A percentile compares a stretch with the other conserved stretches of the same genome.
Conservation (phyloP, 768 basidiomycete species). For the Royoungia palumana region DNA sequence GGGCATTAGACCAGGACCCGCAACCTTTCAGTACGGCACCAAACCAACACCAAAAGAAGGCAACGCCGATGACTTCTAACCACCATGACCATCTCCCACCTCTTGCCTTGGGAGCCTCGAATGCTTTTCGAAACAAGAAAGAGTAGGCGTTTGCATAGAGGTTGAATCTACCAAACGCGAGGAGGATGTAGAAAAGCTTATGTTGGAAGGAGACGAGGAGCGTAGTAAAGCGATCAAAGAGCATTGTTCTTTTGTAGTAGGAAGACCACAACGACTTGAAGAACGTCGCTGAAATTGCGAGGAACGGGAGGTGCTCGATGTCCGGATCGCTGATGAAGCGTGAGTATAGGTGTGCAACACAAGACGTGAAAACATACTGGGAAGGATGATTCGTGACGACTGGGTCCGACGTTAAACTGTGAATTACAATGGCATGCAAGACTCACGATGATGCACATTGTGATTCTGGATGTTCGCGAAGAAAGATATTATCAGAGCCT, state of each 20-base stretch:
- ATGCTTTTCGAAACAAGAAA: conserved; percentile 65
- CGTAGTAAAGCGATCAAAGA: conserved; percentile 67
- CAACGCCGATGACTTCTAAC: conserved; percentile 69
- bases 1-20: conserved; percentile 63
- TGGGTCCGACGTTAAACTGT: conserved; percentile 29
- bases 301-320: conserved; percentile 88
- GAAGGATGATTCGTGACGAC: conserved; percentile 98
- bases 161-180: conserved; percentile 91
- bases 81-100: conserved; percentile 79
- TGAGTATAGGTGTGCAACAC: conserved; percentile 3
- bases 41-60: conserved; percentile 92
- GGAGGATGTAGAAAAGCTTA: conserved; percentile 86
- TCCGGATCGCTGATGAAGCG: conserved; percentile 62
- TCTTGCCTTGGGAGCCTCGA: conserved; percentile 57
- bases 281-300: conserved; percentile 88
- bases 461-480: conserved; percentile 60
- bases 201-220: conserved; percentile 78
- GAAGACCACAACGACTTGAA: conserved; percentile 86
- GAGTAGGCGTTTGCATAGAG: conserved; percentile 85
- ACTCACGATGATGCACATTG: conserved; percentile 92
- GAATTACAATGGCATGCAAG: neutral
- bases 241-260: conserved; percentile 88
- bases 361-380: conserved; percentile 54
- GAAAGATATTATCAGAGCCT: conserved; percentile 3
- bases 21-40: conserved; percentile 64